These are phyloP conservation scores for Marasmius fiardii DNA, from an alignment of 1,284 basidiomycete genomes.

Conservation along the genomic window DNA sequence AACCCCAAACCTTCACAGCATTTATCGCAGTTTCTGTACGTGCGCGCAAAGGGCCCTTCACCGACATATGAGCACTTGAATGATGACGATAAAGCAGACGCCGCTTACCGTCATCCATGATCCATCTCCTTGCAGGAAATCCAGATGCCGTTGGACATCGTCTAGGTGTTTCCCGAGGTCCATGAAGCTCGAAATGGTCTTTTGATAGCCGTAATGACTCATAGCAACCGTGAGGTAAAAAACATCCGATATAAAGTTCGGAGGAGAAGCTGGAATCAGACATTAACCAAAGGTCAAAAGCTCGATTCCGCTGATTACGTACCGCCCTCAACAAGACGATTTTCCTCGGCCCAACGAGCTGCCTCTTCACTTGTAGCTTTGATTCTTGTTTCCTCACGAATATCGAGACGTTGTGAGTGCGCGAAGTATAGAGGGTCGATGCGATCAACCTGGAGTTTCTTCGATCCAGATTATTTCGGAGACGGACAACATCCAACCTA, in stretches of 20 bases:
- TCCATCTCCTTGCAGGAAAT: conserved; percentile 73
- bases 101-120: conserved; percentile 72
- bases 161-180: conserved; percentile 71
- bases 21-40: conserved; percentile 70
- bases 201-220: conserved; percentile 83
- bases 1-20: conserved; percentile 58
- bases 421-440: conserved; percentile 86
- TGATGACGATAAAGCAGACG: neutral
- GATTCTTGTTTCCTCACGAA: conserved; percentile 88
- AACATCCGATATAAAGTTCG: conserved; percentile 95
- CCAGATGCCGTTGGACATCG: conserved; percentile 77
- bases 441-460: conserved; percentile 71
- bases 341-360: conserved; percentile 62
- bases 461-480: conserved; percentile 3
- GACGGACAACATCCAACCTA: conserved; percentile 21
- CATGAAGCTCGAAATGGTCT: conserved; percentile 74
- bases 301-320: neutral
- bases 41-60: conserved; percentile 62
- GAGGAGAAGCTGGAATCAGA: conserved; percentile 39
- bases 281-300: neutral
- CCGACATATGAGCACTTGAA: neutral
- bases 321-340: conserved; percentile 42
- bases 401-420: conserved; percentile 65
- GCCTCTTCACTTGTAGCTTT: conserved; percentile 88
- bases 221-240: conserved; percentile 87